phyloP scores from a whole-genome alignment of 2,329 filamentous ascomycete genomes.

The Aspergillus sp. region DNA sequence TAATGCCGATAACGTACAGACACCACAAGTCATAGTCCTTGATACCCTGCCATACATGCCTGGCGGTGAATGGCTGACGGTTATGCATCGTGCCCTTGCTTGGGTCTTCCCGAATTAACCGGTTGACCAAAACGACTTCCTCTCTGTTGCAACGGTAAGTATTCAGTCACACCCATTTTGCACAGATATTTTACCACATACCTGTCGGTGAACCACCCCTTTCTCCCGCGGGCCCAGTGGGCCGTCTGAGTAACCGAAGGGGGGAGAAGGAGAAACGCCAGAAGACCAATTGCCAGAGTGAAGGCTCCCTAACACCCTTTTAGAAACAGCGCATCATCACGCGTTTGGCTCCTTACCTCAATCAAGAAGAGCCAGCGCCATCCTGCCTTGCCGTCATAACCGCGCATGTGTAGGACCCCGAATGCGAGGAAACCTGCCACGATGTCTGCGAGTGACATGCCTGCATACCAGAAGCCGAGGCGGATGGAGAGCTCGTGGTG shows the following conservation, averaged over 20 bases:
- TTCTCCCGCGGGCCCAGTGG: conserved; percentile 27
- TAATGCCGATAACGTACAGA: conserved; percentile 48
- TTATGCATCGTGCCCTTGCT: conserved; percentile 58
- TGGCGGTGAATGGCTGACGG: conserved; percentile 46
- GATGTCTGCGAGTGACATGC: conserved; percentile 41
- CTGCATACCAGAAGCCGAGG: conserved; percentile 24
- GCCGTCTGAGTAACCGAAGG: conserved; percentile 59
- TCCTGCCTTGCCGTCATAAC: conserved; percentile 27
- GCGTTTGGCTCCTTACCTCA: conserved; percentile 21
- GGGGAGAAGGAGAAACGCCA: conserved; percentile 51
- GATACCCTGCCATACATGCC: conserved; percentile 49
- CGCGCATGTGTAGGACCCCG: conserved; percentile 35
- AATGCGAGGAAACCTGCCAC: conserved; percentile 44
- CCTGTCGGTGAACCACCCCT: conserved; percentile 63
- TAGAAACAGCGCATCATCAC: background rate
- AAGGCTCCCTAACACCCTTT: conserved; percentile 16
- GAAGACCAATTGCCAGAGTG: conserved; percentile 23
- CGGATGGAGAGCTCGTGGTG: conserved; percentile 59
- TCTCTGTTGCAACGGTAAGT: conserved; percentile 38
- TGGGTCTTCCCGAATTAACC: conserved; percentile 51
- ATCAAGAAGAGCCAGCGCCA: conserved; percentile 37
- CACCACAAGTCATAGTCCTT: conserved; percentile 56
- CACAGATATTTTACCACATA: background rate
- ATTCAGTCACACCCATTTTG: background rate
- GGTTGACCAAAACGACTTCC: conserved; percentile 66